Evolutionary conservation across 108 stramenopile genomes (phyloP).

Genomic region (Pinguiococcus pyrenoidosus): DNA sequence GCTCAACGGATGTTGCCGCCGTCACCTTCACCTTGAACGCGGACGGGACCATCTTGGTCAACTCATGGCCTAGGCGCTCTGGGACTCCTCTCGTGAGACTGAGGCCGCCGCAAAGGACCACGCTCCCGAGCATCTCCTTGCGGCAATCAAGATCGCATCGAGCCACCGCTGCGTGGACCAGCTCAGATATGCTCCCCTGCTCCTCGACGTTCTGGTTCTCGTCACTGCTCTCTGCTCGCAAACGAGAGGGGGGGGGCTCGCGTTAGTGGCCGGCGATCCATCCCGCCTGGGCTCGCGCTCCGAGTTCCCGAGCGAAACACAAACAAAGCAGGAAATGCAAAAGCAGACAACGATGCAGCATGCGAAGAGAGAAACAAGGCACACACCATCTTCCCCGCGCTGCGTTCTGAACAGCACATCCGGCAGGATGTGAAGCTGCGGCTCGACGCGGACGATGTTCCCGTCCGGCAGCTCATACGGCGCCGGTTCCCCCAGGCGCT

Average conservation of each 20-base stretch:
- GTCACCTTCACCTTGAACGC: slow-evolving; percentile 23
- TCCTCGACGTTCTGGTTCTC: too few relatives aligned
- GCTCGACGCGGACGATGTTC: slow-evolving; percentile 1
- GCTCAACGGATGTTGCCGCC: slow-evolving; percentile 19
- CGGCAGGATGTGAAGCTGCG: neutral
- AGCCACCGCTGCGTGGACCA: slow-evolving; percentile 10
- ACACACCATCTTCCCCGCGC: neutral
- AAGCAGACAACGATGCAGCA: neutral
- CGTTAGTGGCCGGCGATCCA: slow-evolving; percentile 1
- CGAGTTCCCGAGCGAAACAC: neutral
- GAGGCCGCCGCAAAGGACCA: slow-evolving; percentile 28
- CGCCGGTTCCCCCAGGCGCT: too few relatives aligned
- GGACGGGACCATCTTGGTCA: neutral
- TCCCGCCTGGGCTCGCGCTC: neutral
- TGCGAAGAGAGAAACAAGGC: neutral
- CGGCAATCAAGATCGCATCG: slow-evolving; percentile 30
- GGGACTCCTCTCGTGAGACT: slow-evolving; percentile 17
- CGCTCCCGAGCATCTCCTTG: slow-evolving; percentile 32
- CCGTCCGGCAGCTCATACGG: slow-evolving; percentile 15
- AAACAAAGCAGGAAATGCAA: neutral
- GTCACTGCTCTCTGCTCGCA: too few relatives aligned
- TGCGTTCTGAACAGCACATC: neutral
- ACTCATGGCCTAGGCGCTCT: slow-evolving; percentile 17
- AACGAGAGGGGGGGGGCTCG: slow-evolving; percentile 8
- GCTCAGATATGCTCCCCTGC: neutral